Evolutionary conservation across 371 early-diverging fungal species (phyloP).

Genomic region (Mucor plumbeus): DNA sequence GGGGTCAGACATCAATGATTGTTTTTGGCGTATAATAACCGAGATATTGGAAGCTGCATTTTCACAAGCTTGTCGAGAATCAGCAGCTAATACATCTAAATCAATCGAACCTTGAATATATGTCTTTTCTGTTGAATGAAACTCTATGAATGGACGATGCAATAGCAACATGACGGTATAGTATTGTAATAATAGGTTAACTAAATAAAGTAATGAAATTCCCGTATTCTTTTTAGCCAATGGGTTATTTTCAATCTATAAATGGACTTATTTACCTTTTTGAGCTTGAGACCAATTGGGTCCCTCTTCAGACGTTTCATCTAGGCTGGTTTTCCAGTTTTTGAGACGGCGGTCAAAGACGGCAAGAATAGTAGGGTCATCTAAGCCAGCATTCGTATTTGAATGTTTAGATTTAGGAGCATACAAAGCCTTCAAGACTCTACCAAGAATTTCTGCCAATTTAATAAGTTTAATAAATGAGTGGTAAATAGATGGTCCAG

Average conservation of each 20-base stretch:
- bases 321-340: conserved; percentile 41
- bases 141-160: conserved; percentile 59
- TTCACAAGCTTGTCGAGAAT: conserved; percentile 38
- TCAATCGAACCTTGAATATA: conserved; percentile 14
- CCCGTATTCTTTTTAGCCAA: neutral
- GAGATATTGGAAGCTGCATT: conserved; percentile 40
- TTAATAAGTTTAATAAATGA: conserved; percentile 43
- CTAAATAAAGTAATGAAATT: conserved; percentile 25
- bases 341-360: conserved; percentile 52
- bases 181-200: conserved; percentile 57
- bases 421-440: conserved; percentile 48
- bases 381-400: conserved; percentile 44
- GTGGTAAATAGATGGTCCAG: conserved; percentile 32
- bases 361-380: conserved; percentile 48
- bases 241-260: conserved; percentile 19
- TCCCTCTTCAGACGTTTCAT: conserved; percentile 27
- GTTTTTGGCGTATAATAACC: conserved; percentile 31
- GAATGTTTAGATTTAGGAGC: conserved; percentile 50
- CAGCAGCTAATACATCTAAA: conserved; percentile 36
- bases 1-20: conserved; percentile 28
- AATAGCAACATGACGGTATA: conserved; percentile 56
- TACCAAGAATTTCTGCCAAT: conserved; percentile 52
- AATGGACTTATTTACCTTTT: conserved; percentile 39
- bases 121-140: conserved; percentile 18
- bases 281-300: conserved; percentile 33